Base-by-base conservation (phyloP, 352 stramenopile genomes). In the Globisporangium middletonii region DNA sequence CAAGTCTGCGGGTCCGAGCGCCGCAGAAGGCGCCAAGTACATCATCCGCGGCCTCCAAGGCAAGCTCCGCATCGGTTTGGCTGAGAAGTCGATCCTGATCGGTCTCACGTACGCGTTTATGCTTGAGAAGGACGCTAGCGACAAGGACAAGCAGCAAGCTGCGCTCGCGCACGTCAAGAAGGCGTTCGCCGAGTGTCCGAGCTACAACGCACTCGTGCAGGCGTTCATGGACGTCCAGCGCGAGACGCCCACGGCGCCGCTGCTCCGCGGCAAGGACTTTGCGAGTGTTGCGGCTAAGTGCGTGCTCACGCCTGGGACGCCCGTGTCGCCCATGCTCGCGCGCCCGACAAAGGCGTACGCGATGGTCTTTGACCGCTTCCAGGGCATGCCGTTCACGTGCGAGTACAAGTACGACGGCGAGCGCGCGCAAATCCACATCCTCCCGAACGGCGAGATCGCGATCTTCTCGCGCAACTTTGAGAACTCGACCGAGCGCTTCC, bases 351-450 rank as follows among this genome's bases (percentile, higher is more conserved):
- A 99, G 67, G 83, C 86, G 38, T 92, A 93, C 54, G 84, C 87
- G 23, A 98, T 99, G 79, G 97, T 99, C 11, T 89, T 99, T 46
- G 97, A 98, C 57, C 89, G 97, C 8, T 94, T 99, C 53, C 83
- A 98, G 66, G 95, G 92, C 30, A 84, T 92, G 68, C 75, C 83
- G 37, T 99, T 99, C 70, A 99, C 96, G 4, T 99, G 95, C 67
- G 97, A 99, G 72, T 99, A 98, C 88, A 99, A 99, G 76, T 99
- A 99, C 72, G 97, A 99, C 67, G 98, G 97, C 37, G 97, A 99
- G 71, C 83, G 97, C 47, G 95, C 97, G 5, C 97, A 99, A 69
- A 92, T 94, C 48, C 96, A 99, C 73, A 96, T 98, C 47, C 72
- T 90, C 6, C 53, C 72, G 0, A 81, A 89, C 48, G 96, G 94